Conservation (phyloP, 768 basidiomycete species). For the Erythrobasidium yunnanense region DNA sequence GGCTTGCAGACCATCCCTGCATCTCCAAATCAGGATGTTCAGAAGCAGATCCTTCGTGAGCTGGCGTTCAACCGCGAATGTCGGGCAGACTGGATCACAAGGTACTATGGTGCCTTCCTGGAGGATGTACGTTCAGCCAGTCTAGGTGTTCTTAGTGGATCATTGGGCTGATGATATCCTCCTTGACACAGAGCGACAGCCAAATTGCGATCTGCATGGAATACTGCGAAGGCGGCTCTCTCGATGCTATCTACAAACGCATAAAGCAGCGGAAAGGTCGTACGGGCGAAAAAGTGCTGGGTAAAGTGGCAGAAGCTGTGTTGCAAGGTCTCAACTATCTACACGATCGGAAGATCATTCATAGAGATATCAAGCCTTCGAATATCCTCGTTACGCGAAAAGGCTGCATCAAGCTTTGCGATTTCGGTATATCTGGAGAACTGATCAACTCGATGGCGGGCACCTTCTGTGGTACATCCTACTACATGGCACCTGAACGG, state of each 20-base stretch:
- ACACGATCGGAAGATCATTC: conserved; percentile 81
- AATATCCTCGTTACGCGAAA: conserved; percentile 46
- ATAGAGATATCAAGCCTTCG: conserved; percentile 54
- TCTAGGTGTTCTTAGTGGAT: background rate
- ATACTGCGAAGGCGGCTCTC: conserved; percentile 69
- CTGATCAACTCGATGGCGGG: conserved; percentile 46
- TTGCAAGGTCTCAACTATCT: conserved; percentile 88
- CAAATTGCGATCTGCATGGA: conserved; percentile 97
- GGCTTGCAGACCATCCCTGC: conserved; percentile 62
- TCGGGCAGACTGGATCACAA: conserved; percentile 73
- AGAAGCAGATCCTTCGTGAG: conserved; percentile 78
- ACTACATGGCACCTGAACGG: conserved; percentile 70
- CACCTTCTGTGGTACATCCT: conserved; percentile 46
- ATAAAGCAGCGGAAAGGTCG: conserved; percentile 66
- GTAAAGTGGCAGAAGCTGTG: conserved; percentile 79
- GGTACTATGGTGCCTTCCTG: conserved; percentile 74
- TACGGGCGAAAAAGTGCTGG: conserved; percentile 77
- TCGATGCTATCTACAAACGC: conserved; percentile 77
- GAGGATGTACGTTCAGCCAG: conserved; percentile 34
- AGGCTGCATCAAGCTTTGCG: conserved; percentile 47
- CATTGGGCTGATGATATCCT: background rate
- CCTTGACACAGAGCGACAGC: conserved; percentile 45
- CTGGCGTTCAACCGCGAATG: conserved; percentile 77
- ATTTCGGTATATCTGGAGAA: conserved; percentile 48
- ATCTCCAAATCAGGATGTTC: conserved; percentile 65